Percentiles rank a stretch among this genome's conserved stretches.
Evolutionary conservation across 192 early-diverging fungal species (phyloP).

Genomic region (Podila verticillata): DNA sequence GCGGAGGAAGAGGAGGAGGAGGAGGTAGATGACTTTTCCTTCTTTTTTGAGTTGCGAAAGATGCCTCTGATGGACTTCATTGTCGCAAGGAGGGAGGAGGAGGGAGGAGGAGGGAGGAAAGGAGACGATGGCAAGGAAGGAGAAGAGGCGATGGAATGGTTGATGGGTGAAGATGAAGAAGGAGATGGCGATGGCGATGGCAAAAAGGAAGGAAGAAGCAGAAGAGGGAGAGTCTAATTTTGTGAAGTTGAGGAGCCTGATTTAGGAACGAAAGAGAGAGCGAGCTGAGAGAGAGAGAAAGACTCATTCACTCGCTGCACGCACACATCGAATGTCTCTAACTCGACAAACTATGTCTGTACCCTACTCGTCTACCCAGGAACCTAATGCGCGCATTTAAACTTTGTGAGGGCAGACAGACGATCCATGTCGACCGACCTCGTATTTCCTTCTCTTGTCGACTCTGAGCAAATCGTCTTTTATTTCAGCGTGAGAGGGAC

Average conservation of each 20-base stretch:
- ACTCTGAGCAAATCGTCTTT: too few species aligned
- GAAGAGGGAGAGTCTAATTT: neutral
- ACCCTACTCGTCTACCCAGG: too few species aligned
- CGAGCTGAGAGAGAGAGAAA: neutral
- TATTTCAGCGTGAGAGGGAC: too few species aligned
- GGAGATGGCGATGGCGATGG: neutral
- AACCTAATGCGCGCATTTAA: too few species aligned
- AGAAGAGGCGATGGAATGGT: neutral
- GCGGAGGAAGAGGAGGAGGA: neutral
- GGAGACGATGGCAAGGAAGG: neutral
- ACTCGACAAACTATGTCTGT: too few species aligned
- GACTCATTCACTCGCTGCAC: too few species aligned
- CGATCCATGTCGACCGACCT: too few species aligned
- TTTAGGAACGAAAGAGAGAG: neutral
- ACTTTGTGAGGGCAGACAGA: too few species aligned
- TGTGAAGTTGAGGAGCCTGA: too few species aligned
- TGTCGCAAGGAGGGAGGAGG: neutral
- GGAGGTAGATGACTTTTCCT: slow-evolving; percentile 8
- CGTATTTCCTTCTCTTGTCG: too few species aligned
- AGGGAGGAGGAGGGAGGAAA: neutral
- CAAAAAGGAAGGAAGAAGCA: neutral
- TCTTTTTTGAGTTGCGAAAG: slow-evolving; percentile 21
- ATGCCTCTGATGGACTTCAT: slow-evolving; percentile 36
- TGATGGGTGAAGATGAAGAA: too few species aligned
- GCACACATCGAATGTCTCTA: too few species aligned